Percentiles rank a stretch among this genome's conserved stretches.
These are phyloP conservation scores for Cladosporium austrohemisphaericum DNA, from an alignment of 2,329 filamentous ascomycete genomes.

Conservation along the genomic window DNA sequence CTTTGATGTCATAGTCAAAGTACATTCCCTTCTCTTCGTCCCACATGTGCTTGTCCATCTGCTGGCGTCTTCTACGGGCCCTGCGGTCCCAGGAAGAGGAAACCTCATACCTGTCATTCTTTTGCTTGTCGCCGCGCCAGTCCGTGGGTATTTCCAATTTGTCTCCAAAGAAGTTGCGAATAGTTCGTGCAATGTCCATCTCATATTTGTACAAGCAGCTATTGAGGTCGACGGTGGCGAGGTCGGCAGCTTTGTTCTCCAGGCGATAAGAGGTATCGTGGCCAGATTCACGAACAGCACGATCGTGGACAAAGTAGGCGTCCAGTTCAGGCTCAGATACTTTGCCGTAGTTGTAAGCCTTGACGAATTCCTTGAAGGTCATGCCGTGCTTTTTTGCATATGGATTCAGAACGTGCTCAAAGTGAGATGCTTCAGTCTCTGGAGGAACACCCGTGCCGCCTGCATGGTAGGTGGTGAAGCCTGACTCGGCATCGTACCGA, in stretches of 20 bases:
- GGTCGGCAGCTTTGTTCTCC: conserved; percentile 78
- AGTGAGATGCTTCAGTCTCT: conserved; percentile 85
- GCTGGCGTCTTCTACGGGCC: conserved; percentile 75
- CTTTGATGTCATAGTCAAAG: conserved; percentile 91
- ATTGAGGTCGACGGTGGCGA: conserved; percentile 93
- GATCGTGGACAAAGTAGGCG: conserved; percentile 92
- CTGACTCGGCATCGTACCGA: conserved; percentile 70
- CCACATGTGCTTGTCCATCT: conserved; percentile 93
- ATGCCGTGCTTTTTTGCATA: conserved; percentile 82
- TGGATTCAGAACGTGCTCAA: conserved; percentile 74
- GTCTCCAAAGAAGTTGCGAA: conserved; percentile 80
- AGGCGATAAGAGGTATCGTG: conserved; percentile 95
- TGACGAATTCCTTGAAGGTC: conserved; percentile 77
- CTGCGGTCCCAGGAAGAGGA: conserved; percentile 89
- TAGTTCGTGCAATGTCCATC: conserved; percentile 81
- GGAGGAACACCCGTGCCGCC: conserved; percentile 82
- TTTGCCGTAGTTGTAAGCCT: conserved; percentile 75
- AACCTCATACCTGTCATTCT: conserved; percentile 68
- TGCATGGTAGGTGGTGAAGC: conserved; percentile 79
- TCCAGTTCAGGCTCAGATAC: conserved; percentile 85
- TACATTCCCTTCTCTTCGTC: conserved; percentile 90
- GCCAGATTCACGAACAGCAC: conserved; percentile 90
- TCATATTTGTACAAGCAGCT: conserved; percentile 96
- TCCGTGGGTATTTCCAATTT: conserved; percentile 76
- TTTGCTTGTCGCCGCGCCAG: conserved; percentile 65